phyloP scores from a whole-genome alignment of 805 yeast genomes.

The Metschnikowia borealis region DNA sequence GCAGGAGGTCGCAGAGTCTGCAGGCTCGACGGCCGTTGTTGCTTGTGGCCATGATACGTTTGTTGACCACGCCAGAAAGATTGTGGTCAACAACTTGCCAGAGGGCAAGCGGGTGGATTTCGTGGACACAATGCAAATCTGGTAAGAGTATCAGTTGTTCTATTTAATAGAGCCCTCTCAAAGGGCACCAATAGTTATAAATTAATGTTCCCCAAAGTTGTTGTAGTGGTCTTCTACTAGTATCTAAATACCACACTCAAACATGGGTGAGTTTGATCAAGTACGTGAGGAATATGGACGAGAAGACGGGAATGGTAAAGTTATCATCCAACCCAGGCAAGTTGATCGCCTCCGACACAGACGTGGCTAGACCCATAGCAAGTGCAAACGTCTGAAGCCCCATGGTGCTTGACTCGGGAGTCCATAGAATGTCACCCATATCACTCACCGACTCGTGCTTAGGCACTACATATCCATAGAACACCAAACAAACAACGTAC shows the following conservation, averaged over 20 bases:
- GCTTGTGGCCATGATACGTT: constrained; percentile 61
- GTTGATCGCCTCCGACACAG: constrained; percentile 82
- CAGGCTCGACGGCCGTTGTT: constrained; percentile 45
- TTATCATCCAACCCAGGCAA: constrained; percentile 82
- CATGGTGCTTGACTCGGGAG: constrained; percentile 54
- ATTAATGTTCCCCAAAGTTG: background rate
- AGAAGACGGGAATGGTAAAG: constrained; percentile 86
- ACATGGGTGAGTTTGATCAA: constrained; percentile 29
- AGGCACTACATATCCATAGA: constrained; percentile 76
- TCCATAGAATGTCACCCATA: constrained; percentile 64
- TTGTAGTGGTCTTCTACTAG: background rate
- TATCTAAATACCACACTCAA: background rate
- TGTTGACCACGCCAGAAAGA: constrained; percentile 52
- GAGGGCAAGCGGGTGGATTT: constrained; percentile 54
- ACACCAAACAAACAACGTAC: constrained; percentile 53
- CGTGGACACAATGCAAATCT: constrained; percentile 69
- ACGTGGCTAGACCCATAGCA: constrained; percentile 75
- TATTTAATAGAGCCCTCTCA: background rate
- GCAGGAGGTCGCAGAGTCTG: constrained; percentile 32
- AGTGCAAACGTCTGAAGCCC: constrained; percentile 51
- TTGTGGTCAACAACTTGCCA: constrained; percentile 41
- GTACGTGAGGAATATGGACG: constrained; percentile 59
- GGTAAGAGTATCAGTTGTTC: constrained; percentile 36
- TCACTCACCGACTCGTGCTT: constrained; percentile 45
- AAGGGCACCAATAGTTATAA: background rate